Percentiles rank a stretch among this genome's conserved stretches.
Evolutionary conservation across 768 basidiomycete genomes (phyloP).

Genomic region (Hortiboletus campestris): DNA sequence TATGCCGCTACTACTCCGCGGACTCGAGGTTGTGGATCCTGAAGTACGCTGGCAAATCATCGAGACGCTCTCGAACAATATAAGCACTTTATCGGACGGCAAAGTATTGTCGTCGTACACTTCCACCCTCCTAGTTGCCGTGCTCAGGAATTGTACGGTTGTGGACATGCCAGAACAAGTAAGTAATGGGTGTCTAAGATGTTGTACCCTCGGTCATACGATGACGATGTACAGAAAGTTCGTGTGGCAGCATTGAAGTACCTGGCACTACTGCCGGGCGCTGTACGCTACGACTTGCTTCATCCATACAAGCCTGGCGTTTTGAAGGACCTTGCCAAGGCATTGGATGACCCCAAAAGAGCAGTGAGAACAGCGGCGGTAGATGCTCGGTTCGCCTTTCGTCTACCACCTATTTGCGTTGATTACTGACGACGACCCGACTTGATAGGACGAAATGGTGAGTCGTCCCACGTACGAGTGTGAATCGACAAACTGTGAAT

Average conservation of each 20-base stretch:
- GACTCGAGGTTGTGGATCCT: constrained; percentile 73
- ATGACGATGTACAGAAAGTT: constrained; percentile 52
- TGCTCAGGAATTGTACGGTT: constrained; percentile 64
- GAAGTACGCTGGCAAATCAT: constrained; percentile 79
- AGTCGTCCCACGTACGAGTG: not conserved
- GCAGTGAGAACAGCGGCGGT: constrained; percentile 87
- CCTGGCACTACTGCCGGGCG: constrained; percentile 67
- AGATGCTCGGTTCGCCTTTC: constrained; percentile 54
- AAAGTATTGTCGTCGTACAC: constrained; percentile 67
- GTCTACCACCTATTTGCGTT: not conserved
- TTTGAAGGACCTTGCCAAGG: constrained; percentile 68
- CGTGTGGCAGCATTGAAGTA: constrained; percentile 74
- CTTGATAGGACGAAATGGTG: constrained; percentile 30
- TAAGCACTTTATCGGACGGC: constrained; percentile 53
- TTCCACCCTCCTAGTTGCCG: constrained; percentile 60
- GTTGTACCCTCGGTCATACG: not conserved
- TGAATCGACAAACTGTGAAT: not conserved
- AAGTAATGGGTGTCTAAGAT: constrained; percentile 18
- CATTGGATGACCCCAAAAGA: constrained; percentile 87
- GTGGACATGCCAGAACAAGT: constrained; percentile 57
- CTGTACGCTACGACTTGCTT: constrained; percentile 79
- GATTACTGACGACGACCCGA: constrained; percentile 2
- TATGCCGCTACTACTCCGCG: constrained; percentile 83
- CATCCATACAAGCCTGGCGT: constrained; percentile 77
- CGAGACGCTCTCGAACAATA: constrained; percentile 69